phyloP scores from a whole-genome alignment of 495 filamentous ascomycete genomes.

The Podospora anserina region DNA sequence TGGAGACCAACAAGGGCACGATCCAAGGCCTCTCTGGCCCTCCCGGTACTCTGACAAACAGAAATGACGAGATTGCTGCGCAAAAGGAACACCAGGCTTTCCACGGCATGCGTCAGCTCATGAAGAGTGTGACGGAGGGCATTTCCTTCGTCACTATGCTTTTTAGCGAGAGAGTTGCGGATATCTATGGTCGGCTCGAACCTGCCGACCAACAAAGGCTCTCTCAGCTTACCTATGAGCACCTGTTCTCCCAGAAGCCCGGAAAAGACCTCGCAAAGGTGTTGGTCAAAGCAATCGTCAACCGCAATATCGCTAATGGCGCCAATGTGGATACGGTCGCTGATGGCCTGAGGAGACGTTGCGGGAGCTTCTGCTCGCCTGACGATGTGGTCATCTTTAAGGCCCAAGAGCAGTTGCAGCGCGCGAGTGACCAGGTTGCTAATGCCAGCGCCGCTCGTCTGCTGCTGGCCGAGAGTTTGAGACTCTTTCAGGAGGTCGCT shows the following conservation, averaged over 20 bases:
- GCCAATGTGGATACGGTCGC: conserved; percentile 96
- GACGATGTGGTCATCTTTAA: conserved; percentile 98
- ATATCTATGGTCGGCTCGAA: conserved; percentile 80
- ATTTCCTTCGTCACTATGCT: conserved; percentile 92
- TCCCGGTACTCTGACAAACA: conserved; percentile 67
- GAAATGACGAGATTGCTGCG: conserved; percentile 83
- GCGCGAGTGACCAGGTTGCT: conserved; percentile 70
- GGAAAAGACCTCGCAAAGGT: conserved; percentile 94
- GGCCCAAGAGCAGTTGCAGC: conserved; percentile 89
- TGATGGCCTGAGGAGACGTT: conserved; percentile 83
- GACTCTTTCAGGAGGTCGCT: conserved; percentile 83
- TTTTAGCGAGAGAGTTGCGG: conserved; percentile 85
- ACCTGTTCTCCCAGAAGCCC: conserved; percentile 70
- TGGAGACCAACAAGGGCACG: conserved; percentile 77
- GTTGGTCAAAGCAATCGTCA: conserved; percentile 96
- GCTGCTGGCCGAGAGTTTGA: conserved; percentile 81
- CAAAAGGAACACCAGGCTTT: conserved; percentile 93
- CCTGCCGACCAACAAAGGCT: conserved; percentile 64
- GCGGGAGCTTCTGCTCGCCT: conserved; percentile 93
- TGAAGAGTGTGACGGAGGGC: conserved; percentile 85
- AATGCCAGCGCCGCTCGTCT: conserved; percentile 76
- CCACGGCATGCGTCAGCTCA: conserved; percentile 75
- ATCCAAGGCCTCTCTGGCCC: conserved; percentile 91
- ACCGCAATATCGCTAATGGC: conserved; percentile 90
- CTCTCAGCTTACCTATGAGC: conserved; percentile 75